phyloP scores from a whole-genome alignment of 768 basidiomycete species.

The Rhizopogon roseolus region DNA sequence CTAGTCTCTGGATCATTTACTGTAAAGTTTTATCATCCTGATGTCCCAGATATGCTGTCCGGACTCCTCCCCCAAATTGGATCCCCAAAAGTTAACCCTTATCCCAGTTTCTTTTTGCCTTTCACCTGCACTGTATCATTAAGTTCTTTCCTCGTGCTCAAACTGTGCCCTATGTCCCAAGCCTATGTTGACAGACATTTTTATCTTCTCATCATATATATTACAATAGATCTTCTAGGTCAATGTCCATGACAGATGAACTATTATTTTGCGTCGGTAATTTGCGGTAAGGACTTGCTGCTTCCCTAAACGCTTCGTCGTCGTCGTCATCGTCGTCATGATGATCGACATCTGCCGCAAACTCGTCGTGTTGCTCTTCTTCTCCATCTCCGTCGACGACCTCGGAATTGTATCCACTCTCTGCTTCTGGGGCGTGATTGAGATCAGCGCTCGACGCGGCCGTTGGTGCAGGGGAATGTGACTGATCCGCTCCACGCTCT shows the following conservation, averaged over 20 bases:
- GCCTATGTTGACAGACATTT: background rate
- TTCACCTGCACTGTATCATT: background rate
- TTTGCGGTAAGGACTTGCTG: conserved; percentile 1
- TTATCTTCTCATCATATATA: background rate
- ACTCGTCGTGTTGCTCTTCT: conserved; percentile 20
- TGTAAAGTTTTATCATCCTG: background rate
- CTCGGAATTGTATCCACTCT: conserved; percentile 58
- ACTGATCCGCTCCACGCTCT: conserved; percentile 28
- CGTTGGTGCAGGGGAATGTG: conserved; percentile 48
- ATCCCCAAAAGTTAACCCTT: background rate
- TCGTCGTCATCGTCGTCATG: conserved; percentile 5
- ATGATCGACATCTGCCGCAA: conserved; percentile 18
- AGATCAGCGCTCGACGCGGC: conserved; percentile 44
- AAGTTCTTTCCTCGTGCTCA: background rate
- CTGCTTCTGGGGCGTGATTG: conserved; percentile 32
- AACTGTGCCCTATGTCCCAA: background rate
- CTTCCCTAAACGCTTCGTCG: conserved; percentile 1
- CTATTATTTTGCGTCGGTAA: conserved; percentile 6
- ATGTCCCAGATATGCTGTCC: conserved; percentile 36
- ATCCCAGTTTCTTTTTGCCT: background rate
- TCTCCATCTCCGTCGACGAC: conserved; percentile 24
- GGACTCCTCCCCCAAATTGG: conserved; percentile 41
- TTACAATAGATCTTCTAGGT: conserved; percentile 20
- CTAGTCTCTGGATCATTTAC: background rate
- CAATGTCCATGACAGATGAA: conserved; percentile 24